phyloP scores from a whole-genome alignment of 441 rosid genomes.

The Arabidopsis hybrid region DNA sequence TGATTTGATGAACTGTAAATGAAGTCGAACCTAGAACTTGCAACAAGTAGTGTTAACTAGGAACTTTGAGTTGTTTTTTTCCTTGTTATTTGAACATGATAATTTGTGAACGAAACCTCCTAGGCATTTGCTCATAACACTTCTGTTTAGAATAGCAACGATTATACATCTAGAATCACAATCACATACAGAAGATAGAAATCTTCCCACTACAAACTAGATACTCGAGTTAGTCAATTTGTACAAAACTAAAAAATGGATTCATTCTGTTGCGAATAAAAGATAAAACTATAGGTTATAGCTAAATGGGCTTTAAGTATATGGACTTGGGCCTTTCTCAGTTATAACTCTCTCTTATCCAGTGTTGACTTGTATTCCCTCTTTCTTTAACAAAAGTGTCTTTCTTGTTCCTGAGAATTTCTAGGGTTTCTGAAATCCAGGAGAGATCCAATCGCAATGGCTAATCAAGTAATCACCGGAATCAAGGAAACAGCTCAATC shows the following conservation, averaged over 20 bases:
- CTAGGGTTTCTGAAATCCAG: slow-evolving; percentile 31
- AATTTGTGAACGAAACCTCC: too few relatives aligned
- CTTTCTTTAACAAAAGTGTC: background rate
- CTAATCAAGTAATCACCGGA: slow-evolving; percentile 49
- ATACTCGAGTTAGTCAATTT: too few relatives aligned
- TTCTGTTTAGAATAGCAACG: too few relatives aligned
- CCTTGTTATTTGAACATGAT: too few relatives aligned
- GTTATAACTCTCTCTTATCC: background rate
- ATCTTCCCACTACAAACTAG: too few relatives aligned
- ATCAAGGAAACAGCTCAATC: slow-evolving; percentile 58
- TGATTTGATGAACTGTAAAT: background rate
- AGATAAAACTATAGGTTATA: too few relatives aligned
- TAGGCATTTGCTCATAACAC: too few relatives aligned
- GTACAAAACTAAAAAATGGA: too few relatives aligned
- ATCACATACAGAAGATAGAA: too few relatives aligned
- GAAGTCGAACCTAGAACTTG: background rate
- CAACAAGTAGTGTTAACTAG: too few relatives aligned
- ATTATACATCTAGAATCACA: too few relatives aligned
- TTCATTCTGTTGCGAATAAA: background rate
- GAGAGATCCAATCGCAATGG: slow-evolving; percentile 37
- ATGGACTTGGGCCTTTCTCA: background rate
- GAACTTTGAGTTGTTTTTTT: too few relatives aligned
- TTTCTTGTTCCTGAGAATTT: background rate
- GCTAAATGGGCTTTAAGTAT: background rate
- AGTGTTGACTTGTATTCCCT: background rate